Base-by-base conservation (phyloP, 352 stramenopile species). In the Pythium periplocum region DNA sequence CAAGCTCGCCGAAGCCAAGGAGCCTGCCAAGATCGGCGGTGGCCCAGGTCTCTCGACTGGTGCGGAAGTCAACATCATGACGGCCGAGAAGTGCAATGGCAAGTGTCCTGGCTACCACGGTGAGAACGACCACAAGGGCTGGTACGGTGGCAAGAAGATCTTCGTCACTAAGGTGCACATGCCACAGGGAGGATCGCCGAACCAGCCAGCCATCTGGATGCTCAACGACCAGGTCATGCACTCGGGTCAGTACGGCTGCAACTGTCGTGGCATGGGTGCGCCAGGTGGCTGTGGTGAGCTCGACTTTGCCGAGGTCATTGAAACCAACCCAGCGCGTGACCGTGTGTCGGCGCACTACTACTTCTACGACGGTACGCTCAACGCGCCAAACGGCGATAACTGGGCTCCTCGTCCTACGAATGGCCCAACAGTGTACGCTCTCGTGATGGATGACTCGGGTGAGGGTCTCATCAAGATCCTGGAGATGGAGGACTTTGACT, bases 21-120 rank as follows among this genome's bases (percentile, higher is more conserved):
- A 83, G 57, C 61, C 71, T 39, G 65, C 56, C 4, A 59, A 71
- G 26, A 57, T 46, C 3, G 73, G 64, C 45, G 75, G 67, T 4
- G 80, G 80, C 10, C 68, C 76, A 0, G 82, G 80, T 41, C 55
- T 88, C 11, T 61, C 68, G 17, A 90, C 80, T 2, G 80, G 78
- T 54, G 79, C 72, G 3, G 80, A 88, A 35, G 73, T 90, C 1
- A 88, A 90, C 71, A 87, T 90, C 63, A 83, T 90, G 78, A 74
- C 68, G 4, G 53, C 47, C 37, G 78, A 69, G 17, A 81, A 75
- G 58, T 87, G 75, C 47, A 64, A 74, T 2, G 62, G 65, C 32
- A 62, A 55, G 5, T 91, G 78, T 64, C 60, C 74, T 37, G 81
- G 81, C n/a, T 91, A 83, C 66, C 81, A 87, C 54, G 72, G 78